Percentiles rank a stretch among this genome's conserved stretches.
phyloP scores from a whole-genome alignment of 1,284 basidiomycete genomes.

The Trametes polyzona region DNA sequence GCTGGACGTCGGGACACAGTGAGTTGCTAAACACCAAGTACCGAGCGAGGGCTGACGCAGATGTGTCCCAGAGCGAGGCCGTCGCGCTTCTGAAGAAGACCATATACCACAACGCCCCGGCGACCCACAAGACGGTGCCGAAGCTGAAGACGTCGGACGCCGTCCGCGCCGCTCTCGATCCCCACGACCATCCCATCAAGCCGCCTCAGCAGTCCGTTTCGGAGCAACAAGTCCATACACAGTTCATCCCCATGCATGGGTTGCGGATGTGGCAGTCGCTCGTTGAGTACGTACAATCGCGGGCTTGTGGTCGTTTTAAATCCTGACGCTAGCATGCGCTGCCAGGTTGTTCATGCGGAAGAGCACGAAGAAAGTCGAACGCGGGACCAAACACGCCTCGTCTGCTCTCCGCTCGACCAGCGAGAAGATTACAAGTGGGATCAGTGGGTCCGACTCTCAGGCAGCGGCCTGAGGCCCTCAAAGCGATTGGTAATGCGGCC shows the following conservation, averaged over 20 bases:
- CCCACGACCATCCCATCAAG: slow-evolving; percentile 51
- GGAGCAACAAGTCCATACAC: slow-evolving; percentile 53
- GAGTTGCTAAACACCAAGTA: no score
- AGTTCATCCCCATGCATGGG: slow-evolving; percentile 53
- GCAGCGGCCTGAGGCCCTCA: no score
- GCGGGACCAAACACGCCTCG: slow-evolving; percentile 36
- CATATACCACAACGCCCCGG: slow-evolving; percentile 59
- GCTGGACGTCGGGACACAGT: slow-evolving; percentile 66
- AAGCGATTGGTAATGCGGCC: no score
- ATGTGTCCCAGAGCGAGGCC: slow-evolving; percentile 53
- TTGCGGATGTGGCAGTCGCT: slow-evolving; percentile 58
- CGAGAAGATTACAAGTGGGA: slow-evolving; percentile 17
- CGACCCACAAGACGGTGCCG: slow-evolving; percentile 57
- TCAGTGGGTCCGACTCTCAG: slow-evolving; percentile 1
- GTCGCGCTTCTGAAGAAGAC: slow-evolving; percentile 59
- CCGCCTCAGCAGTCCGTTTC: slow-evolving; percentile 59
- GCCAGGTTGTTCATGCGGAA: slow-evolving; percentile 53
- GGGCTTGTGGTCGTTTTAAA: not conserved
- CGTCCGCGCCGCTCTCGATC: slow-evolving; percentile 53
- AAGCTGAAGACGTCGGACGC: slow-evolving; percentile 49
- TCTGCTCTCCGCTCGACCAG: slow-evolving; percentile 26
- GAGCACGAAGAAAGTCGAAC: slow-evolving; percentile 42
- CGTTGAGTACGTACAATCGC: slow-evolving; percentile 41
- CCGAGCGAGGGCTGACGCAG: no score
- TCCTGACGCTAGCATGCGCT: not conserved